Conservation (phyloP, 352 stramenopile genomes). For the Peronospora belbahrii region DNA sequence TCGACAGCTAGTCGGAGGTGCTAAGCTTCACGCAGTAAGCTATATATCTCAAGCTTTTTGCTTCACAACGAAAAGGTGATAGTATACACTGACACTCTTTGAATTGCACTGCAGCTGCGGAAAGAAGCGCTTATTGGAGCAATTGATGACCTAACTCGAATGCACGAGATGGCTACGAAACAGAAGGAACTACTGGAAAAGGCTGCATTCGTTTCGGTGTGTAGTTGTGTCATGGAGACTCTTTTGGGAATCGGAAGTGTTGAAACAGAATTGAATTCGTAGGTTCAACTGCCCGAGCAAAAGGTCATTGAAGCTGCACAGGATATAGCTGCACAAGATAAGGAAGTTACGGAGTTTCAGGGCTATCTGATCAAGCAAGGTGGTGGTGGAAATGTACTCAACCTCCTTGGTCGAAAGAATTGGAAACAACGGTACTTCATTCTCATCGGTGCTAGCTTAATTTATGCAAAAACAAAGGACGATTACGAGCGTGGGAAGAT, state of each 20-base stretch:
- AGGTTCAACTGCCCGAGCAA: constrained; percentile 70
- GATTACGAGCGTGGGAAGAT: constrained; percentile 83
- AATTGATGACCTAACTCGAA: constrained; percentile 53
- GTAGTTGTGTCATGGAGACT: constrained; percentile 1
- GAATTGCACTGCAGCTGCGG: constrained; percentile 32
- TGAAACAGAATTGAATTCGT: neutral
- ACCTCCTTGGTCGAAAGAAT: constrained; percentile 72
- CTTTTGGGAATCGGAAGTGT: neutral
- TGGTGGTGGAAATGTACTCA: constrained; percentile 65
- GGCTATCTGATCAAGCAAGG: constrained; percentile 85
- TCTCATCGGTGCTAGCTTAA: constrained; percentile 53
- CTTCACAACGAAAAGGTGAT: neutral
- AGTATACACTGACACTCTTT: neutral
- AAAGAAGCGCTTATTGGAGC: constrained; percentile 66
- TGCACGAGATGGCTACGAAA: constrained; percentile 58
- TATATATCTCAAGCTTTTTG: neutral
- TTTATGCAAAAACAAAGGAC: constrained; percentile 82
- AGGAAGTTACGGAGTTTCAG: constrained; percentile 54
- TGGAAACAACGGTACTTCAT: constrained; percentile 88
- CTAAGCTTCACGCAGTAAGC: constrained; percentile 56
- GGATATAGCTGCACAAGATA: constrained; percentile 63
- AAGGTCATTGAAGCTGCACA: constrained; percentile 75
- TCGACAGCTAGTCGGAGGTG: constrained; percentile 53
- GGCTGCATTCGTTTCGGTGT: constrained; percentile 68
- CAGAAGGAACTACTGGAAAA: constrained; percentile 71